Evolutionary conservation across 768 basidiomycete species (phyloP).

Genomic region (Omphalotus guepiniiformis): DNA sequence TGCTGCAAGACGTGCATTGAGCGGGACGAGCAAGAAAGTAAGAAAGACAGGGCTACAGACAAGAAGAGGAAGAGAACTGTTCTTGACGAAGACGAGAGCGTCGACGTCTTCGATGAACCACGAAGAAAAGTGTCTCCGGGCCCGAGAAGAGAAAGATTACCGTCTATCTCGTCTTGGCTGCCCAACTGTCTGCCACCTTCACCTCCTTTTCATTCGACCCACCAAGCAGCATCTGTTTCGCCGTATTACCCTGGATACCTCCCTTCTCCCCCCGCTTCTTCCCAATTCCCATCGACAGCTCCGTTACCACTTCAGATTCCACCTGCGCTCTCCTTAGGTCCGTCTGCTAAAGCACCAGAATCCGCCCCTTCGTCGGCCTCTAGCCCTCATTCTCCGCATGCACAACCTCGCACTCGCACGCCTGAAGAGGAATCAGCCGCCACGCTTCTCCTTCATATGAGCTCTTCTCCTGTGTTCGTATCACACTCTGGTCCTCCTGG

Average conservation of each 20-base stretch:
- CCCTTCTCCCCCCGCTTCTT: constrained; percentile 56
- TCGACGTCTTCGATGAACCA: not conserved
- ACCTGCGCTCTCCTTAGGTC: constrained; percentile 37
- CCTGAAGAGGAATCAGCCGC: constrained; percentile 72
- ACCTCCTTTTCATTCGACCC: constrained; percentile 20
- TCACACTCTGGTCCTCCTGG: constrained; percentile 2
- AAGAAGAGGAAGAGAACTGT: constrained; percentile 16
- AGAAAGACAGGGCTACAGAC: not conserved
- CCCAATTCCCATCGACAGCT: constrained; percentile 40
- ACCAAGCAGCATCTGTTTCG: not conserved
- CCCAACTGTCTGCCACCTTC: constrained; percentile 33
- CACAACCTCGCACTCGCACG: constrained; percentile 27
- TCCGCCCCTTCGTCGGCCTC: constrained; percentile 6
- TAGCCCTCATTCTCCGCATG: constrained; percentile 15
- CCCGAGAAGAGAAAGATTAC: constrained; percentile 26
- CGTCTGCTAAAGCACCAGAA: constrained; percentile 10
- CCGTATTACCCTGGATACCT: constrained; percentile 30
- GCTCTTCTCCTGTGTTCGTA: constrained; percentile 33
- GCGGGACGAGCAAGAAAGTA: constrained; percentile 11
- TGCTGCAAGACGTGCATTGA: too few relatives aligned
- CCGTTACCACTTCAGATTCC: constrained; percentile 25
- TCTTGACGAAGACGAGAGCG: not conserved
- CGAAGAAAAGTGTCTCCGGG: not conserved
- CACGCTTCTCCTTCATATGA: constrained; percentile 62
- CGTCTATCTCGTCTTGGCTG: constrained; percentile 69